Conservation (phyloP, 345 rosid species). For the Erysimum cheiranthoides region DNA sequence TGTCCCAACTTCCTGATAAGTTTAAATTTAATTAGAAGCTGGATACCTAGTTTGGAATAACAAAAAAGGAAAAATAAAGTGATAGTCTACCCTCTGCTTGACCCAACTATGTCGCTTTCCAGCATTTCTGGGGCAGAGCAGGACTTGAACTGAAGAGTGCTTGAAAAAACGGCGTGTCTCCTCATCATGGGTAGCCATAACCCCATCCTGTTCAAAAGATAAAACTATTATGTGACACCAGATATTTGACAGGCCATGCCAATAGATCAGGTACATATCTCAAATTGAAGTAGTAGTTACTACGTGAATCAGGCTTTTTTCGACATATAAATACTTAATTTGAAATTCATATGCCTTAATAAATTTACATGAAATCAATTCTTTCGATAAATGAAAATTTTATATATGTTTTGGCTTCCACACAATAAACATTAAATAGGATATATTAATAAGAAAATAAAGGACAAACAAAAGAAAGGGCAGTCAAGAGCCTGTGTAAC, state of each 20-base stretch:
- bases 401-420: neutral
- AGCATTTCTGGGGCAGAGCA: conserved; percentile 93
- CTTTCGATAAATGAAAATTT: neutral
- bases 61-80: neutral
- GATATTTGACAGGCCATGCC: conserved; percentile 1
- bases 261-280: conserved; percentile 10
- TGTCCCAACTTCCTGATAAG: conserved; percentile 69
- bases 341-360: neutral
- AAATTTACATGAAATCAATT: conserved; percentile 23
- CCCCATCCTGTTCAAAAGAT: conserved; percentile 70
- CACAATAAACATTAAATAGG: conserved; percentile 7
- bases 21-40: neutral
- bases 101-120: conserved; percentile 92
- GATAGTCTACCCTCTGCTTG: conserved; percentile 75
- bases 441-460: conserved; percentile 11
- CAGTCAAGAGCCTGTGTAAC: conserved; percentile 19
- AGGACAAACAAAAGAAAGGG: conserved; percentile 7
- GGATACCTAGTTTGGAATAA: neutral
- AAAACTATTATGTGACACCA: neutral
- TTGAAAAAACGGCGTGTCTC: conserved; percentile 95
- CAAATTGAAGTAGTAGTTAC: conserved; percentile 6
- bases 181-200: conserved; percentile 96
- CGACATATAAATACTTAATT: neutral
- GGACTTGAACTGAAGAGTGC: conserved; percentile 91
- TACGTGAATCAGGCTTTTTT: conserved; percentile 18